Conservation (phyloP, 106 monocot species). For the Allium sativum region DNA sequence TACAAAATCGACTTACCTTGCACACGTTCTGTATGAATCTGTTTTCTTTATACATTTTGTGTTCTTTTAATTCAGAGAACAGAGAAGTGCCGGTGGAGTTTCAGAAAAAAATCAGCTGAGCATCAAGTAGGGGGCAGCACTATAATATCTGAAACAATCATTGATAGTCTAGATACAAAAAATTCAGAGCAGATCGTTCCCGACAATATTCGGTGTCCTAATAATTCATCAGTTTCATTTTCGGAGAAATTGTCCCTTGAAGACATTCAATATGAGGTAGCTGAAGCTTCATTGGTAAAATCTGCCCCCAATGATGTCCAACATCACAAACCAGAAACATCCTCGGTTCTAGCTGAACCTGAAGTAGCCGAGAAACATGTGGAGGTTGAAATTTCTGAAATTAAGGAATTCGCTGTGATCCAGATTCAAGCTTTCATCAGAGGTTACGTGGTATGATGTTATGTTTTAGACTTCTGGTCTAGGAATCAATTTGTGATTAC, state of each 20-base stretch:
- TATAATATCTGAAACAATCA: slow-evolving; percentile 24
- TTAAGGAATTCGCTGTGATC: slow-evolving; percentile 25
- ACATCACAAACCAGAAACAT: not conserved
- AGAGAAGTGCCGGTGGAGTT: slow-evolving; percentile 52
- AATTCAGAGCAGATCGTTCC: slow-evolving; percentile 9
- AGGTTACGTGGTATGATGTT: slow-evolving; percentile 29
- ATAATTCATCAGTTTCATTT: slow-evolving; percentile 10
- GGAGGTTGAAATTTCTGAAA: not conserved
- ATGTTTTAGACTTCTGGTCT: not conserved
- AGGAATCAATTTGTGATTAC: not conserved
- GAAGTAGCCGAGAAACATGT: not conserved
- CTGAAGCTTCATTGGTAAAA: not conserved
- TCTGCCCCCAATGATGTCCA: too few relatives aligned
- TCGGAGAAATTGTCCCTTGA: slow-evolving; percentile 17
- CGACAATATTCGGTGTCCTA: slow-evolving; percentile 9
- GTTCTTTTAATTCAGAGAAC: slow-evolving; percentile 18
- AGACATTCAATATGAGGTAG: slow-evolving; percentile 17
- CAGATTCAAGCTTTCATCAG: slow-evolving; percentile 43
- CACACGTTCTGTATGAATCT: not conserved
- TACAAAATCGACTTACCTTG: too few relatives aligned
- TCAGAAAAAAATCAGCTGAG: slow-evolving; percentile 35
- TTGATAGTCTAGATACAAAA: slow-evolving; percentile 16
- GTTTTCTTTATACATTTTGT: not conserved
- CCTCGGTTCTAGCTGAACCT: not conserved
- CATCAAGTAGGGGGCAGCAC: slow-evolving; percentile 32